Conservation (phyloP, 2,329 filamentous ascomycete species). For the Pseudomassariella vexata region DNA sequence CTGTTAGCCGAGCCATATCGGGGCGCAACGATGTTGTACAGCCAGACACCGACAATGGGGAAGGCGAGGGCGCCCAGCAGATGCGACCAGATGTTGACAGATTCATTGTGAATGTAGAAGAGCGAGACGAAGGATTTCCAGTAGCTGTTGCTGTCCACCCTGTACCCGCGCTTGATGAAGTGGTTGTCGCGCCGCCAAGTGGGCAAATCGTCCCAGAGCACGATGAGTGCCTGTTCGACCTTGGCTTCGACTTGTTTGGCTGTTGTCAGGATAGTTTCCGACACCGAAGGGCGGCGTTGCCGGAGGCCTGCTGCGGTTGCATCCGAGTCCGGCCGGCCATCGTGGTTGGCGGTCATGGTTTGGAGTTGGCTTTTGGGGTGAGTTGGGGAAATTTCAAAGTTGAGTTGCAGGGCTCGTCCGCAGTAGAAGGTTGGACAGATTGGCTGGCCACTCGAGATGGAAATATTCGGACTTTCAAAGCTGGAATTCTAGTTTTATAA, state of each 20-base stretch:
- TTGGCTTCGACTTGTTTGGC: constrained; percentile 31
- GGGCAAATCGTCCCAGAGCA: constrained; percentile 55
- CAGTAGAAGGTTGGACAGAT: too few species aligned
- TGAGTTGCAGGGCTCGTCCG: too few species aligned
- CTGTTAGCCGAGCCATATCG: constrained; percentile 58
- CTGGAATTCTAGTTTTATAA: too few species aligned
- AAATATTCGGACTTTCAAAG: too few species aligned
- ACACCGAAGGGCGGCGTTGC: constrained; percentile 22
- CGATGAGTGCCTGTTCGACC: constrained; percentile 34
- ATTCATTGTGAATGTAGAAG: constrained; percentile 54
- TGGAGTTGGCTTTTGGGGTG: too few species aligned
- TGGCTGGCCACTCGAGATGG: too few species aligned
- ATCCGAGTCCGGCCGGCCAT: constrained; percentile 7
- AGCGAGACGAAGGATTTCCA: constrained; percentile 38
- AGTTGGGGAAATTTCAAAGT: too few species aligned
- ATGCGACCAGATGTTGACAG: constrained; percentile 59
- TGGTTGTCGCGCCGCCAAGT: constrained; percentile 55
- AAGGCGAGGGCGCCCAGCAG: constrained; percentile 61
- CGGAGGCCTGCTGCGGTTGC: constrained; percentile 12
- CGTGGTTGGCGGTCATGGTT: too few species aligned
- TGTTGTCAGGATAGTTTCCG: constrained; percentile 16
- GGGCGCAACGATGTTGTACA: constrained; percentile 54
- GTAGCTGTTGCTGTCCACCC: constrained; percentile 44
- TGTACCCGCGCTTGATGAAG: constrained; percentile 50
- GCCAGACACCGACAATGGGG: constrained; percentile 39